Evolutionary conservation across 2,329 filamentous ascomycete species (phyloP), one percentile per base, ranked within the genome.

Genomic region (Fusarium sp.): DNA sequence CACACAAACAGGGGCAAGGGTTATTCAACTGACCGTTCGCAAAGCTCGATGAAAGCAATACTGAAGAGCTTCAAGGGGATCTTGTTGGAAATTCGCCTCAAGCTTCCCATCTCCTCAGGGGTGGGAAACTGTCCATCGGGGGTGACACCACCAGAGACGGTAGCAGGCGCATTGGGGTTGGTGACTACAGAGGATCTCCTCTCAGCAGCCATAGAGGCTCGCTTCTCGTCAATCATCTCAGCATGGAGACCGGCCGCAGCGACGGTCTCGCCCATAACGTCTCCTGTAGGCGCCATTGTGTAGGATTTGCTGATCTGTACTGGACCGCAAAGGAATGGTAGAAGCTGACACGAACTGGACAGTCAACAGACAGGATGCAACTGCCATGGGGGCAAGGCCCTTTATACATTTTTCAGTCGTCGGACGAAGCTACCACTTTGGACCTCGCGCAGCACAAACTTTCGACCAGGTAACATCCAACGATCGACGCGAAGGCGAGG

Each of bases 21-120:
- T 18, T n/a, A 38, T 38, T n/a, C 0, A 6, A 38, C 34, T 38
- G 10, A 38, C 34, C 91, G 88, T 79, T 93, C 91, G 78, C 89
- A 92, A 29, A 92, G 77, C 77, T 92, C 90, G 45, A 92, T 84
- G 62, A 92, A 88, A 3, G 88, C 89, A 65, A 92, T 86, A 30
- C 87, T 89, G 75, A 87, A 91, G 12, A 88, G 82, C 38, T 83
- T 85, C 80, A 84, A 84, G 2, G 88, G 88, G 25, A 92, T 86
- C 72, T 83, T 83, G 70, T 85, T 87, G 12, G 87, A 80, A 2
- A 90, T 83, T 67, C 87, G 86, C 29, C 83, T 83, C 18, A 90
- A 80, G 2, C 84, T 86, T 12, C 66, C 72, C 49, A 88, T 66
- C 44, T 90, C 87, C 66, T 76, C 70, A 9, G 64, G 46, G 5